Evolutionary conservation across 305 asterid genomes (phyloP).

Genomic region (Fraxinus ornus): DNA sequence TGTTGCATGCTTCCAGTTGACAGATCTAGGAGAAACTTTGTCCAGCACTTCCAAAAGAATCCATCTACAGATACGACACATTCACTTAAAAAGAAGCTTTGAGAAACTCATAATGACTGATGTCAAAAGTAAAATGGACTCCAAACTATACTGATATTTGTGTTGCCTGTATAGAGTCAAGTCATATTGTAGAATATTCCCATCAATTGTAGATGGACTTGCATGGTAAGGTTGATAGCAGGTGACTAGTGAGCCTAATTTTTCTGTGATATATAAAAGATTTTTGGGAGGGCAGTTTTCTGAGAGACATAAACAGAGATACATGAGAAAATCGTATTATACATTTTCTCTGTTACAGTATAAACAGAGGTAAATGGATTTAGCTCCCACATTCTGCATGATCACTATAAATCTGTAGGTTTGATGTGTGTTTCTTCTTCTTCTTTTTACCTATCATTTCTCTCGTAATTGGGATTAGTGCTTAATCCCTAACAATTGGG

Average conservation of each 20-base stretch:
- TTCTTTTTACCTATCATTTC: background rate
- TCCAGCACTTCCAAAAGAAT: conserved; percentile 77
- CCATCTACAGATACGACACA: conserved; percentile 54
- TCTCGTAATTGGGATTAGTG: background rate
- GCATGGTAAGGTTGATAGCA: background rate
- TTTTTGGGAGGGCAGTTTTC: background rate
- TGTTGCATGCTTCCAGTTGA: conserved; percentile 80
- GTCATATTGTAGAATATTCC: background rate
- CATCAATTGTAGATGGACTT: background rate
- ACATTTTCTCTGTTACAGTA: background rate
- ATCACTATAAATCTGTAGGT: background rate
- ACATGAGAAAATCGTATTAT: background rate
- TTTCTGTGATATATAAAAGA: background rate
- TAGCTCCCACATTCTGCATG: background rate
- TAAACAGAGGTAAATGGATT: background rate
- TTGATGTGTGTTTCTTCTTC: background rate
- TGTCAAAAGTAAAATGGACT: conserved; percentile 11
- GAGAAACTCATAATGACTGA: conserved; percentile 3
- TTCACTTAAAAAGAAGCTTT: background rate
- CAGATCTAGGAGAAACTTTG: conserved; percentile 72
- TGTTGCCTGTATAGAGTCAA: background rate
- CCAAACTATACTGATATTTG: background rate
- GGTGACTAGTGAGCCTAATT: background rate
- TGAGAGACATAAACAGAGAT: background rate
- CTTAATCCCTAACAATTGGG: background rate